phyloP scores from a whole-genome alignment of 2,329 filamentous ascomycete genomes.

The Fusarium nisikadoi region DNA sequence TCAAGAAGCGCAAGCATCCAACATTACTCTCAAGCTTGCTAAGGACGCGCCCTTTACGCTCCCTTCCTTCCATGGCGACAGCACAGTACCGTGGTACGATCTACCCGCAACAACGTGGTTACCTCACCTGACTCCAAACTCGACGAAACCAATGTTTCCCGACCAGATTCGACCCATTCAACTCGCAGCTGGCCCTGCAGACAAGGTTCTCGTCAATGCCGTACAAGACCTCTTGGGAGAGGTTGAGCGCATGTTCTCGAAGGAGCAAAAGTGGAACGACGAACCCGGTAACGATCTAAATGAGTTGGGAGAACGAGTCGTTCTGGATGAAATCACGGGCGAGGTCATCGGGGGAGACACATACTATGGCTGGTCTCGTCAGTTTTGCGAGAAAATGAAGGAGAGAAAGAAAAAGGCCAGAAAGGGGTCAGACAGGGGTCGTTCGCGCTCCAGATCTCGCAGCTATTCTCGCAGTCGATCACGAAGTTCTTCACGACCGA shows the following conservation, averaged over 20 bases:
- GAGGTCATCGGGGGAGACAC: constrained; percentile 74
- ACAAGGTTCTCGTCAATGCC: constrained; percentile 71
- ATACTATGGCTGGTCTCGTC: constrained; percentile 88
- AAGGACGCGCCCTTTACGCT: constrained; percentile 75
- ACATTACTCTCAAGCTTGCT: constrained; percentile 52
- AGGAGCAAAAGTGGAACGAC: constrained; percentile 59
- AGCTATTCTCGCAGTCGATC: constrained; percentile 46
- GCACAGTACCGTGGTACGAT: constrained; percentile 79
- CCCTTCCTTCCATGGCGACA: constrained; percentile 81
- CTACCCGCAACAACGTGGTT: constrained; percentile 85
- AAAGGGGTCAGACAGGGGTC: constrained; percentile 43
- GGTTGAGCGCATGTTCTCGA: constrained; percentile 74
- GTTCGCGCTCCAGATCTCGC: constrained; percentile 49
- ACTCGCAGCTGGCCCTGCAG: constrained; percentile 74
- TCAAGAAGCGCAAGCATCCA: constrained; percentile 33
- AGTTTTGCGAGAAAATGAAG: constrained; percentile 86
- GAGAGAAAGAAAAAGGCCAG: constrained; percentile 54
- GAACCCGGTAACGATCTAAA: constrained; percentile 72
- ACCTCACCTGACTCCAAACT: constrained; percentile 80
- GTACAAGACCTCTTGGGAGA: constrained; percentile 78
- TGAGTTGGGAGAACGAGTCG: constrained; percentile 76
- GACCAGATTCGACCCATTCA: constrained; percentile 77
- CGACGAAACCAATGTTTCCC: constrained; percentile 77
- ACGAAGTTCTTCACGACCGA: constrained; percentile 46
- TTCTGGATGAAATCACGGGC: constrained; percentile 73